These are phyloP conservation scores for Patellifolia procumbens DNA, from an alignment of 179 eudicot genomes.

Conservation along the genomic window DNA sequence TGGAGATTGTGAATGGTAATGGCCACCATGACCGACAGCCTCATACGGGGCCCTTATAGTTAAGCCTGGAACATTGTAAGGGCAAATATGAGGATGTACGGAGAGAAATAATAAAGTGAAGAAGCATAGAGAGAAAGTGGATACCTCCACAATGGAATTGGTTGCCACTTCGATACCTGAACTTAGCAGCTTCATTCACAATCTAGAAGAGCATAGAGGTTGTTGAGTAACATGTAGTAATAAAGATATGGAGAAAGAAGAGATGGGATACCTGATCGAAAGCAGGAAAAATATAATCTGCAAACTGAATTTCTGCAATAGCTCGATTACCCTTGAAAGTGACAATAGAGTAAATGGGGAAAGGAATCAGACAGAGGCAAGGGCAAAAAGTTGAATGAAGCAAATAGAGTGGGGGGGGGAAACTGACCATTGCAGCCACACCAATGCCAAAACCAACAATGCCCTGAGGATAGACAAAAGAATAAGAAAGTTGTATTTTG, in stretches of 20 bases:
- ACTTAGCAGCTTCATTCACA: slow-evolving; percentile 99
- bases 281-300: slow-evolving; percentile 95
- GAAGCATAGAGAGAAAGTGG: background rate
- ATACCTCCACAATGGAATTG: slow-evolving; percentile 98
- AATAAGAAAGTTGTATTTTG: background rate
- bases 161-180: slow-evolving; percentile 95
- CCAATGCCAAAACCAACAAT: slow-evolving; percentile 95
- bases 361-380: background rate
- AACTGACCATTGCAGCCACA: slow-evolving; percentile 97
- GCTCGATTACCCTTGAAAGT: slow-evolving; percentile 74
- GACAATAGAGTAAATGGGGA: background rate
- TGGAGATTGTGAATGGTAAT: slow-evolving; percentile 98
- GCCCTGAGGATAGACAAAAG: slow-evolving; percentile 49
- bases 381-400: background rate
- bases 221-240: background rate
- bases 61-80: slow-evolving; percentile 52
- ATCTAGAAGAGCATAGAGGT: slow-evolving; percentile 49
- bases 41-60: slow-evolving; percentile 98
- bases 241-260: background rate
- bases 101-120: background rate
- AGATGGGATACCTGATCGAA: slow-evolving; percentile 80
- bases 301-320: slow-evolving; percentile 95
- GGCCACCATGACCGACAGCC: slow-evolving; percentile 99
- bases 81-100: background rate
- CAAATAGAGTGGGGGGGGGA: no score